Evolutionary conservation across 257 asterid species (phyloP).

Genomic region (Solanum piurae): DNA sequence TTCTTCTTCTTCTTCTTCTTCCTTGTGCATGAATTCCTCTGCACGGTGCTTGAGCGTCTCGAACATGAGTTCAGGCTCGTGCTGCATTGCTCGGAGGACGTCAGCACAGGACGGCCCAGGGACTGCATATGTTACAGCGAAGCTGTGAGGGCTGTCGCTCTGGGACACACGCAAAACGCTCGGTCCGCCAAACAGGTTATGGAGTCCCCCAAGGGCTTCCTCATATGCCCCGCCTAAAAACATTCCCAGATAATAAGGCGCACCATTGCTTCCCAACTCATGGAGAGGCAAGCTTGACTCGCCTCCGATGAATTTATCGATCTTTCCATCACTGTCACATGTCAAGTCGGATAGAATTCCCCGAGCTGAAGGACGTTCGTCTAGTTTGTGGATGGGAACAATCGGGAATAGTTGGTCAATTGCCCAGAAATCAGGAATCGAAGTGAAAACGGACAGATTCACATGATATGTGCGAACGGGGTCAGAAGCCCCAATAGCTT

Average conservation of each 20-base stretch:
- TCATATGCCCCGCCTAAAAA: constrained; percentile 94
- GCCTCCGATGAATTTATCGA: constrained; percentile 86
- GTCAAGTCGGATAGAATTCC: constrained; percentile 80
- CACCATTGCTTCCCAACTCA: constrained; percentile 31
- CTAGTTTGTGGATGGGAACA: constrained; percentile 75
- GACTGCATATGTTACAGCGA: constrained; percentile 62
- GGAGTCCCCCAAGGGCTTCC: constrained; percentile 88
- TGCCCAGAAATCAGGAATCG: constrained; percentile 97
- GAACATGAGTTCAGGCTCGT: constrained; percentile 90
- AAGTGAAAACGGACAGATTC: constrained; percentile 77
- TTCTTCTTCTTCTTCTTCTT: background rate
- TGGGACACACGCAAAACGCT: constrained; percentile 78
- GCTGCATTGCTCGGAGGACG: constrained; percentile 85
- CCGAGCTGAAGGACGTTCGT: constrained; percentile 53
- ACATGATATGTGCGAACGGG: constrained; percentile 63
- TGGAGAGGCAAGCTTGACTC: constrained; percentile 85
- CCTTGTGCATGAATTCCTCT: constrained; percentile 39
- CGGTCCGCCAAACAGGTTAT: constrained; percentile 87
- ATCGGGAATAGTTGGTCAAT: constrained; percentile 80
- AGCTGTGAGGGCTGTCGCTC: constrained; percentile 79
- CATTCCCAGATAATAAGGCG: constrained; percentile 70
- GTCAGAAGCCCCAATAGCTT: constrained; percentile 57
- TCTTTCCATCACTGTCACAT: constrained; percentile 92
- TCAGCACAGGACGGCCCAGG: constrained; percentile 76
- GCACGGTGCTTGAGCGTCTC: constrained; percentile 76